Evolutionary conservation across 108 stramenopile genomes (phyloP), one percentile per base, ranked within the genome.

Genomic region (Cafeteria roenbergensis): DNA sequence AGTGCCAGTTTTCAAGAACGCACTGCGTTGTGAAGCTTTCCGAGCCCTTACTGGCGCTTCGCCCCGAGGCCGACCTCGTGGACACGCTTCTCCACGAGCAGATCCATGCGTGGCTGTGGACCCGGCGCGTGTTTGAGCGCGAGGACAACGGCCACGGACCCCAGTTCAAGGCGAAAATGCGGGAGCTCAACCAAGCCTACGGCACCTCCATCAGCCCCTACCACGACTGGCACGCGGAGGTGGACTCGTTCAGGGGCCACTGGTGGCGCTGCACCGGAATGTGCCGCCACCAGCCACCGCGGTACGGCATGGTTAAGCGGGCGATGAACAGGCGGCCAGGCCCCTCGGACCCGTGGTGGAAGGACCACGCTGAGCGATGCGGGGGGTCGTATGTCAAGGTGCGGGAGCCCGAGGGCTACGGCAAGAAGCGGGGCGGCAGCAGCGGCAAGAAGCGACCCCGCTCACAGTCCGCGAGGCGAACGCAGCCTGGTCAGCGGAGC

Each of bases 261-360:
- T 24, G 24, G 22, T 61, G 59, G 59, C 59, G 59, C 20, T 61
- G 59, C 37, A 25, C 9, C 37, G 59, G 59, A 2, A 8, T 27
- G 21, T 61, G 59, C 37, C n/a, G 22, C 9, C 2, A 2, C 29
- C 22, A 27, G 21, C 30, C 24, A 8, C 56, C 56, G 4, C 30
- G 22, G 17, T 27, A 61, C 37, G 59, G 59, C 17, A 29, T 2
- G 22, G 59, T 61, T 22, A 61, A 32, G 59, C 34, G 59, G 17
- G 59, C 59, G 17, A 61, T 61, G 59, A 61, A 61, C 37, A 12
- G 59, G 2, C 21, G 20, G 37, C 59, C 59, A 32, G 59, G 36
- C 2, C 59, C 59, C 22, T 24, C 9, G 20, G 59, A 61, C 37
- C 3, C 24, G 20, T 61, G 59, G 59, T 61, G 22, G 29, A 21